A percentile compares a stretch with the other conserved stretches of the same genome.
Conservation (phyloP, 2,329 filamentous ascomycete species). For the Lasiodiplodia sp. region DNA sequence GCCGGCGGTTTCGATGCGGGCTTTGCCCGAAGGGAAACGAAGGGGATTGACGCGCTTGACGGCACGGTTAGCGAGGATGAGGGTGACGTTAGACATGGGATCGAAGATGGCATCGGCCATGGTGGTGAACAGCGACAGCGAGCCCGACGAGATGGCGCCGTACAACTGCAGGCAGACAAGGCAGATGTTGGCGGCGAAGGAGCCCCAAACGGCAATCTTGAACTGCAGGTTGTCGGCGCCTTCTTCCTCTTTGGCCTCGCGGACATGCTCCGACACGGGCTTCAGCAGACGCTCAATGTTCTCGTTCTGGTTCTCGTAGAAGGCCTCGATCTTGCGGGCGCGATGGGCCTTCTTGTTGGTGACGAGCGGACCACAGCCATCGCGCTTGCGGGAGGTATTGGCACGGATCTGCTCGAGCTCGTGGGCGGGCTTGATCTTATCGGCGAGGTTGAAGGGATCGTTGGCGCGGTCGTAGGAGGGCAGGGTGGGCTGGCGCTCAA, state of each 20-base stretch:
- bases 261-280: slow-evolving; percentile 87
- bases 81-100: slow-evolving; percentile 83
- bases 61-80: slow-evolving; percentile 87
- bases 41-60: slow-evolving; percentile 85
- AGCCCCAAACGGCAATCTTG: slow-evolving; percentile 71
- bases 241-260: slow-evolving; percentile 79
- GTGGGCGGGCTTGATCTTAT: slow-evolving; percentile 76
- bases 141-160: slow-evolving; percentile 83
- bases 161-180: slow-evolving; percentile 86
- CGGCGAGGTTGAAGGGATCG: slow-evolving; percentile 83
- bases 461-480: slow-evolving; percentile 69
- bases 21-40: slow-evolving; percentile 90
- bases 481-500: slow-evolving; percentile 56
- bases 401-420: slow-evolving; percentile 81
- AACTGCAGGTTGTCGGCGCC: slow-evolving; percentile 81
- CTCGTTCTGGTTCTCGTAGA: slow-evolving; percentile 91
- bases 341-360: slow-evolving; percentile 51
- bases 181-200: slow-evolving; percentile 79
- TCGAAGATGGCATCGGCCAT: slow-evolving; percentile 97
- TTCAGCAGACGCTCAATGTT: slow-evolving; percentile 92
- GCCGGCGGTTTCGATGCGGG: slow-evolving; percentile 90
- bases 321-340: slow-evolving; percentile 71
- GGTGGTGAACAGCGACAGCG: slow-evolving; percentile 95
- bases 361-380: slow-evolving; percentile 56
- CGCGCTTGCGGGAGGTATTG: slow-evolving; percentile 80